These are phyloP conservation scores for Cantharellus cinnabarinus DNA, from an alignment of 768 basidiomycete genomes.

Conservation along the genomic window DNA sequence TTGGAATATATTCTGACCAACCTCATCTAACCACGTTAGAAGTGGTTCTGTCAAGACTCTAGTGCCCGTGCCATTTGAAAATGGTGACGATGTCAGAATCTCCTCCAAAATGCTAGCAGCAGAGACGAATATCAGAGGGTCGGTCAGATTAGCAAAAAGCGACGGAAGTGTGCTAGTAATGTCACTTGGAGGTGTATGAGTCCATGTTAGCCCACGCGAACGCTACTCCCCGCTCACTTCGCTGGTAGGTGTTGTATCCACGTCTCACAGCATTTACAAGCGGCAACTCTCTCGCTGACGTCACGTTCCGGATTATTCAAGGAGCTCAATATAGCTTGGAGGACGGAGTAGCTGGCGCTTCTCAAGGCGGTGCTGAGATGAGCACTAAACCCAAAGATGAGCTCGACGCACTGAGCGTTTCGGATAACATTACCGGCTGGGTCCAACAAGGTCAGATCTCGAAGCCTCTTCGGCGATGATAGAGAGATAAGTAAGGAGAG, in stretches of 20 bases:
- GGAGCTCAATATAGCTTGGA: conserved; percentile 41
- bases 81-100: conserved; percentile 50
- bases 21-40: conserved; percentile 49
- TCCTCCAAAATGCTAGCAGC: conserved; percentile 59
- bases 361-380: conserved; percentile 45
- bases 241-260: conserved; percentile 58
- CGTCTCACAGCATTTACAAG: conserved; percentile 59
- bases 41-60: conserved; percentile 68
- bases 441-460: conserved; percentile 36
- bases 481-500: conserved; percentile 52
- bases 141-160: conserved; percentile 29
- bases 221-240: conserved; percentile 24
- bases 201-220: neutral
- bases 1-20: conserved; percentile 30
- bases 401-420: conserved; percentile 1
- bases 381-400: conserved; percentile 21
- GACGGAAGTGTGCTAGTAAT: conserved; percentile 30
- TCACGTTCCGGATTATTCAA: conserved; percentile 23
- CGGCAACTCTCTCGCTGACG: conserved; percentile 38
- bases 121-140: conserved; percentile 31
- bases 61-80: conserved; percentile 47
- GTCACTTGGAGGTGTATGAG: conserved; percentile 24
- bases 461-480: conserved; percentile 59
- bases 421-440: conserved; percentile 13
- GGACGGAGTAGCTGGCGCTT: conserved; percentile 49